Conservation (phyloP, 2,329 filamentous ascomycete genomes). For the Monosporascus ibericus region DNA sequence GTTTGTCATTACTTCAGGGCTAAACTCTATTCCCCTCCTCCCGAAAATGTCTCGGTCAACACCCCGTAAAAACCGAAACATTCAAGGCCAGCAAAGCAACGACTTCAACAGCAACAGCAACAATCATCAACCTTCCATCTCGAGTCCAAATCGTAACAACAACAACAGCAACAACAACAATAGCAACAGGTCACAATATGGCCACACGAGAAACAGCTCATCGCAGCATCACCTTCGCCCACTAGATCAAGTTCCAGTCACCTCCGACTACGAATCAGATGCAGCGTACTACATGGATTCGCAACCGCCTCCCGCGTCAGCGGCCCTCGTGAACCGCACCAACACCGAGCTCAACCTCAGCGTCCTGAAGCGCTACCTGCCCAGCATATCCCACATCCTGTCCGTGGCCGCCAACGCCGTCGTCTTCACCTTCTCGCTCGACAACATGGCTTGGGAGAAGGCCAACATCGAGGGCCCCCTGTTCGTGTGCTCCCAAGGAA, state of each 20-base stretch:
- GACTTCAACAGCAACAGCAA: slow-evolving; percentile 7
- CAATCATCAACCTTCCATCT: slow-evolving; percentile 5
- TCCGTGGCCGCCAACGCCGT: slow-evolving; percentile 81
- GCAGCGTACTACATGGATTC: slow-evolving; percentile 42
- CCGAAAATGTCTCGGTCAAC: slow-evolving; percentile 28
- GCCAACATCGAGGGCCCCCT: slow-evolving; percentile 78
- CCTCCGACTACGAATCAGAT: slow-evolving; percentile 63
- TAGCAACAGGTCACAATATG: slow-evolving; percentile 30
- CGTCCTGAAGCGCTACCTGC: slow-evolving; percentile 76
- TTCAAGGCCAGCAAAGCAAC: slow-evolving; percentile 14
- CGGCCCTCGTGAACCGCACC: slow-evolving; percentile 55
- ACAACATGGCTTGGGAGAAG: slow-evolving; percentile 73
- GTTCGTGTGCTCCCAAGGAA: slow-evolving; percentile 69
- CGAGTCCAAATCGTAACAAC: slow-evolving; percentile 2
- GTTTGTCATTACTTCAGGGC: too few relatives aligned
- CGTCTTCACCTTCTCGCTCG: slow-evolving; percentile 67
- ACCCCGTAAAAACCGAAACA: slow-evolving; percentile 27
- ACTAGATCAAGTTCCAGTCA: slow-evolving; percentile 23
- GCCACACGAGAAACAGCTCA: slow-evolving; percentile 27
- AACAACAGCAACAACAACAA: slow-evolving; percentile 1
- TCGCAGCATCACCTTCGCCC: slow-evolving; percentile 21
- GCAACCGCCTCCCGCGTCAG: slow-evolving; percentile 34
- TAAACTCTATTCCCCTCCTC: slow-evolving; percentile 2
- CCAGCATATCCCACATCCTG: slow-evolving; percentile 65
- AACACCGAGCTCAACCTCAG: slow-evolving; percentile 84